Evolutionary conservation across 2,329 filamentous ascomycete species (phyloP).

Genomic region (Allantophomopsis lycopodina): DNA sequence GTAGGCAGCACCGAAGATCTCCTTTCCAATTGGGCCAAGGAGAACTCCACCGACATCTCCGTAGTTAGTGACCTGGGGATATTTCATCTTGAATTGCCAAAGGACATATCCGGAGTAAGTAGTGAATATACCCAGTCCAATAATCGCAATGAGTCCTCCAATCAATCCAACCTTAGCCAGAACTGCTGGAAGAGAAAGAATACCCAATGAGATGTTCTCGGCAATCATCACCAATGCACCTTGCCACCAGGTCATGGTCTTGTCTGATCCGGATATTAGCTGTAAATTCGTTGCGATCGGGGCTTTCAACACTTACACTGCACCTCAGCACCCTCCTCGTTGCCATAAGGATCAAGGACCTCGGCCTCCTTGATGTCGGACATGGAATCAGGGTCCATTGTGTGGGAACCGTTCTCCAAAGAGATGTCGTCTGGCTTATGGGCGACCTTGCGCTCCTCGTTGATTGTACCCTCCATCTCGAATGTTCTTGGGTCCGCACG

Average conservation of each 20-base stretch:
- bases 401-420: not conserved
- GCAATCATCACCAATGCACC: constrained; percentile 21
- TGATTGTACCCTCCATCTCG: not conserved
- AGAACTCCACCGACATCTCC: constrained; percentile 42
- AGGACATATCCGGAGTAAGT: constrained; percentile 49
- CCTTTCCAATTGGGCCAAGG: constrained; percentile 30
- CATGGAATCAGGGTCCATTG: constrained; percentile 3
- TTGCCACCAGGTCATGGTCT: constrained; percentile 27
- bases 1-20: constrained; percentile 34
- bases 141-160: constrained; percentile 29
- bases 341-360: constrained; percentile 6
- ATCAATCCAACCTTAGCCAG: constrained; percentile 5
- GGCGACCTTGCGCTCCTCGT: not conserved
- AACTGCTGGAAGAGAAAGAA: constrained; percentile 11
- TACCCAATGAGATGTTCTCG: constrained; percentile 15
- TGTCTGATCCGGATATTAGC: constrained; percentile 9
- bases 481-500: not conserved
- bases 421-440: not conserved
- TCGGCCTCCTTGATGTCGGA: constrained; percentile 6
- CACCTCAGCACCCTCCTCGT: constrained; percentile 7
- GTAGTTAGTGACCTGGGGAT: constrained; percentile 35
- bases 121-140: constrained; percentile 36
- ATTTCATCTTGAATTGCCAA: constrained; percentile 39
- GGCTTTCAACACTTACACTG: constrained; percentile 2
- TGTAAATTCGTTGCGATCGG: not conserved